Base-by-base conservation (phyloP, 768 basidiomycete species). In the Pisolithus tinctorius region DNA sequence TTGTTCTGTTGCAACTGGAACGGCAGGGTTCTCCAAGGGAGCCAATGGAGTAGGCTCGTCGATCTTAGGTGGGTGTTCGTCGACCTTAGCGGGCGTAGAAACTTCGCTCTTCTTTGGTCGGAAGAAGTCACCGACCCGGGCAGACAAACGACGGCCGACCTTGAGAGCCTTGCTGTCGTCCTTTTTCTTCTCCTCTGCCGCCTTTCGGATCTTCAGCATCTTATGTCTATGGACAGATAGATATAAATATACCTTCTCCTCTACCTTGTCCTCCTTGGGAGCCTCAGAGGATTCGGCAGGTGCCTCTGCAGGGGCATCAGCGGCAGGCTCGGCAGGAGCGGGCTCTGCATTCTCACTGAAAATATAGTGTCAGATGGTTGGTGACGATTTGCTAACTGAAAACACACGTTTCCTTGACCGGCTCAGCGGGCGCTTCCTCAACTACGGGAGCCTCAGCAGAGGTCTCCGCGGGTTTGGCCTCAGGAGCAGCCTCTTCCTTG, bases 1-100 rank as follows among this genome's bases (percentile, higher is more conserved):
- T 37, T 68, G 51, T 4, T 69, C 58, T 26, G 72, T 58, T 14
- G 76, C 70, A 10, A 9, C 7, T 6, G 30, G 2, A 14, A 34
- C 34, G 17, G 83, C 84, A 36, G 88, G 84, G 67, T 87, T 79
- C 74, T 91, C 89, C 57, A 94, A 75, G 52, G 92, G 91, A 49
- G 88, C 89, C 56, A 93, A 81, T 10, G 86, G 86, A 29, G 78
- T 61, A 45, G 88, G 88, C 71, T 88, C 83, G 46, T 91, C 92
- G 58, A 93, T 87, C 76, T 84, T 83, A 58, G 92, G 91, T 37
- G 92, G 89, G 67, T 89, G 77, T 74, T 92, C 88, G 56, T 91
- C 86, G 51, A 93, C 88, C 77, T 91, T 93, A 43, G 88, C 76
- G 50, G 90, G 81, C 6, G 83, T 64, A 10, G 76, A 63, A 34